Conservation (phyloP, 345 rosid species). For the Salix caprea region DNA sequence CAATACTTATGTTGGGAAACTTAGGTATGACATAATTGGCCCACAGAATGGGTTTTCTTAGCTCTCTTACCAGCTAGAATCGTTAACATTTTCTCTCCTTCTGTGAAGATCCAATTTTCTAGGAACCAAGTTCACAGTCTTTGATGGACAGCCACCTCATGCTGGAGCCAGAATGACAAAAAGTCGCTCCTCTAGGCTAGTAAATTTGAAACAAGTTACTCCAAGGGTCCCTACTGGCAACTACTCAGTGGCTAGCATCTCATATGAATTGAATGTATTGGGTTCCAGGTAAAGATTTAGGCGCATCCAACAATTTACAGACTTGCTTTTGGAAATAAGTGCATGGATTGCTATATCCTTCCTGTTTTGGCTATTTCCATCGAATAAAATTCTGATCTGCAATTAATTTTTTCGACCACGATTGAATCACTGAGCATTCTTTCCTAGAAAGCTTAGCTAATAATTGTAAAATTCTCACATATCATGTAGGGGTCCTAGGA, state of each 20-base stretch:
- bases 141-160: constrained; percentile 34
- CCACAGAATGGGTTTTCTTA: neutral
- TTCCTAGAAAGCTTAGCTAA: neutral
- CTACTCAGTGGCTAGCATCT: constrained; percentile 25
- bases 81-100: neutral
- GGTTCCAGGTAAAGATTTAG: constrained; percentile 24
- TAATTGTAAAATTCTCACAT: neutral
- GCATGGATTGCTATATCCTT: neutral
- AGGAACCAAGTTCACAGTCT: constrained; percentile 32
- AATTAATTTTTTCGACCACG: neutral
- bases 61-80: neutral
- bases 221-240: constrained; percentile 35
- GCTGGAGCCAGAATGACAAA: constrained; percentile 31
- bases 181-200: constrained; percentile 29
- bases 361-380: neutral
- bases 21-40: constrained; percentile 15
- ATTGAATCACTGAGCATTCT: neutral
- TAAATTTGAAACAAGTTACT: constrained; percentile 30
- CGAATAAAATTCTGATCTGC: neutral
- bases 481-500: constrained; percentile 29
- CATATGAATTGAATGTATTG: constrained; percentile 32
- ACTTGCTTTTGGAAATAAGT: neutral
- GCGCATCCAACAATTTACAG: neutral
- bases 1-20: constrained; percentile 27
- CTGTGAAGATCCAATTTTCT: constrained; percentile 29